Conservation (phyloP, 1,284 basidiomycete genomes). For the Leucoagaricus sp. region DNA sequence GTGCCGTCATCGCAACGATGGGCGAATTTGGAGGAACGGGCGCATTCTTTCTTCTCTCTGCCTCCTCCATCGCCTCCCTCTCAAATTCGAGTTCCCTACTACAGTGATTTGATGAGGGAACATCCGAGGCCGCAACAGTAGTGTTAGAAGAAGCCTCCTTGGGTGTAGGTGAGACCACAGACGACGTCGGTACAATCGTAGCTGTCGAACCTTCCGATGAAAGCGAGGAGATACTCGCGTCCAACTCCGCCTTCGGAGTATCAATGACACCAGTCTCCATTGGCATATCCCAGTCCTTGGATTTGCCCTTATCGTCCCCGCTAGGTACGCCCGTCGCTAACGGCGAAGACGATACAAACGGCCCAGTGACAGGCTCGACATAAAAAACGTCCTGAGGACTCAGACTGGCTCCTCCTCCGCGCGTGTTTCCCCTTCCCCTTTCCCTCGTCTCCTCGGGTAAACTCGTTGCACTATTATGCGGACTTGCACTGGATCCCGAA, state of each 20-base stretch:
- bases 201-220: constrained; percentile 14
- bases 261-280: not conserved
- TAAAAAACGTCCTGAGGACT: constrained; percentile 29
- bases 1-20: constrained; percentile 33
- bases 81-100: constrained; percentile 7
- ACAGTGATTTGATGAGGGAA: not conserved
- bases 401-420: constrained; percentile 44
- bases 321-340: not conserved
- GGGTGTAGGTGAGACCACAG: not conserved
- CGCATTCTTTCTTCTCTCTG: constrained; percentile 38
- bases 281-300: not conserved
- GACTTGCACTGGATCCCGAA: constrained; percentile 7
- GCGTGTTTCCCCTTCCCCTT: constrained; percentile 23
- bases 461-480: not conserved
- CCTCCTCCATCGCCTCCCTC: constrained; percentile 30
- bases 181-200: constrained; percentile 9
- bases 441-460: not conserved
- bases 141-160: not conserved
- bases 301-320: constrained; percentile 1
- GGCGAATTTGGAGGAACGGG: constrained; percentile 55
- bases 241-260: not conserved
- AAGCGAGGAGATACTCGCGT: constrained; percentile 12
- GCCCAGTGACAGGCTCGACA: not conserved
- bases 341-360: not conserved
- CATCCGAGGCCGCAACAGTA: not conserved